Percentiles rank a stretch among this genome's conserved stretches.
Evolutionary conservation across 2,329 filamentous ascomycete species (phyloP).

Genomic region (Fusarium vanettenii): DNA sequence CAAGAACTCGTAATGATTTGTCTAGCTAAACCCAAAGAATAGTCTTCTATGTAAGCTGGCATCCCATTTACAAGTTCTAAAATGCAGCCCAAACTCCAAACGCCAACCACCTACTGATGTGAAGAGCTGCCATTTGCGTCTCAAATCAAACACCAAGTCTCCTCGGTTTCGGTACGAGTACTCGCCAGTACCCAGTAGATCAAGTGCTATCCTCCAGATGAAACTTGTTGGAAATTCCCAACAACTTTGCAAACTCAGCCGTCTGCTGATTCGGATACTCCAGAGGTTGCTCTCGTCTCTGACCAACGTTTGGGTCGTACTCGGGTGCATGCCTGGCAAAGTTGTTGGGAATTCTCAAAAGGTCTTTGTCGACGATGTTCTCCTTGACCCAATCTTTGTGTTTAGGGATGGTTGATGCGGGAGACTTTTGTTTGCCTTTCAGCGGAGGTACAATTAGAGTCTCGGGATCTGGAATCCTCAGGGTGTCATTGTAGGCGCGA

Average conservation of each 20-base stretch:
- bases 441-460: conserved; percentile 73
- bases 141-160: not conserved
- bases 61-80: not conserved
- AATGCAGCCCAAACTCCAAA: not conserved
- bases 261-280: conserved; percentile 92
- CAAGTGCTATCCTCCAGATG: not conserved
- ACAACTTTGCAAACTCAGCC: conserved; percentile 77
- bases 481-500: conserved; percentile 76
- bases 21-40: accelerated
- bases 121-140: not conserved
- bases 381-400: conserved; percentile 78
- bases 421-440: conserved; percentile 60
- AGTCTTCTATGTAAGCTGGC: not conserved
- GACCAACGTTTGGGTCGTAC: conserved; percentile 69
- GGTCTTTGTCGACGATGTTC: conserved; percentile 71
- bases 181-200: not conserved
- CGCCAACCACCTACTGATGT: not conserved
- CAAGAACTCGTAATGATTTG: not conserved
- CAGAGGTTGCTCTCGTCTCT: conserved; percentile 68
- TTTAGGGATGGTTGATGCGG: not conserved
- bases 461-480: conserved; percentile 74
- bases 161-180: not conserved
- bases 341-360: conserved; percentile 78
- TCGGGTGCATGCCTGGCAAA: conserved; percentile 82
- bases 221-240: conserved; percentile 51